Evolutionary conservation across 75 land plant genomes (phyloP).

Genomic region (Cunninghamia lanceolata): DNA sequence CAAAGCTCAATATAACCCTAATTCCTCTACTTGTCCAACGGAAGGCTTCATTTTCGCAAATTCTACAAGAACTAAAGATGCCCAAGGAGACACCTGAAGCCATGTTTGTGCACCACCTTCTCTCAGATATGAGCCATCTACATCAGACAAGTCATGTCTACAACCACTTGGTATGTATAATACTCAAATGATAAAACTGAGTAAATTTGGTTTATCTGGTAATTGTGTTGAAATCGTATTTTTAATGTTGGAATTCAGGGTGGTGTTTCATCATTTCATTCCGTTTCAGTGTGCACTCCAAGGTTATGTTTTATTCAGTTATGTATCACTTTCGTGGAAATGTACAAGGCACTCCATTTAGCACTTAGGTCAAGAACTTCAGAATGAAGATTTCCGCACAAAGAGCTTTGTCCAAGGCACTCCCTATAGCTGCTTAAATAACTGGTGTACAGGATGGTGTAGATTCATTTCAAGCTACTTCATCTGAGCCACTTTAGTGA

Average conservation of each 20-base stretch:
- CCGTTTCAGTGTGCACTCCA: too few species aligned
- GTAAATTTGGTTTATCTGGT: neutral
- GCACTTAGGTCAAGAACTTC: too few species aligned
- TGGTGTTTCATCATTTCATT: neutral
- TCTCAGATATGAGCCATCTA: conserved; percentile 36
- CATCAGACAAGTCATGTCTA: conserved; percentile 29
- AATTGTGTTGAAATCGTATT: neutral
- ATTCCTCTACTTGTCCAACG: conserved; percentile 54
- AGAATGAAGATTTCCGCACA: too few species aligned
- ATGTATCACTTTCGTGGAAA: too few species aligned
- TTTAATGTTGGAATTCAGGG: neutral
- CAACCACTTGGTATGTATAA: conserved; percentile 40
- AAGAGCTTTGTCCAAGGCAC: too few species aligned
- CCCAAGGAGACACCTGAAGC: conserved; percentile 55
- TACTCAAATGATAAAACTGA: neutral
- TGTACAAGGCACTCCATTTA: neutral
- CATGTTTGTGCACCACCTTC: conserved; percentile 35
- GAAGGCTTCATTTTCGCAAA: conserved; percentile 16
- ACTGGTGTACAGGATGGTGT: too few species aligned
- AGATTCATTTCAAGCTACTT: too few species aligned
- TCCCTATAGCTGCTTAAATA: too few species aligned
- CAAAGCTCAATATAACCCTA: conserved; percentile 51
- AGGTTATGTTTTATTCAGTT: too few species aligned
- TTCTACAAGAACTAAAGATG: conserved; percentile 27
- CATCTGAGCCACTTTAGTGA: too few species aligned